Evolutionary conservation across 2,329 filamentous ascomycete species (phyloP).

Genomic region (Anisogramma anomala): DNA sequence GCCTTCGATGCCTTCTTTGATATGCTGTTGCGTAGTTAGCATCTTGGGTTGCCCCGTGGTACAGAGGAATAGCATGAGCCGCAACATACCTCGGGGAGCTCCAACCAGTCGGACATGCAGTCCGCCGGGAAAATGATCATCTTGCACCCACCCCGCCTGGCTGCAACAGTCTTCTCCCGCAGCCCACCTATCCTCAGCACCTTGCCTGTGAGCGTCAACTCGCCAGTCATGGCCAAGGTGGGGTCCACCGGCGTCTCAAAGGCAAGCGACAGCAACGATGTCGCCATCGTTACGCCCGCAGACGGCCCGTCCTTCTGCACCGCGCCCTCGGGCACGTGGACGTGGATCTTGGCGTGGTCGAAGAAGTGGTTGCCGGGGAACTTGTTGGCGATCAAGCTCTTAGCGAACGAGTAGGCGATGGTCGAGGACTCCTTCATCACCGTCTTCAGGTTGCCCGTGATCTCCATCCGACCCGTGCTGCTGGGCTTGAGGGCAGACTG

Average conservation of each 20-base stretch:
- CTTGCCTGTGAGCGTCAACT: slow-evolving; percentile 93
- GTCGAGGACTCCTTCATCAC: slow-evolving; percentile 97
- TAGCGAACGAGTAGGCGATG: slow-evolving; percentile 94
- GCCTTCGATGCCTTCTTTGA: slow-evolving; percentile 91
- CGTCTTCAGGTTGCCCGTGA: slow-evolving; percentile 85
- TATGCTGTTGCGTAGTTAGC: slow-evolving; percentile 54
- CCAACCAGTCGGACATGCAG: slow-evolving; percentile 94
- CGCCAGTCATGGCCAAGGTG: slow-evolving; percentile 93
- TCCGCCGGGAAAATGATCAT: slow-evolving; percentile 92
- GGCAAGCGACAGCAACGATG: slow-evolving; percentile 74
- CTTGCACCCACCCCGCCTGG: slow-evolving; percentile 79
- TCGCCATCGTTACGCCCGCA: slow-evolving; percentile 98
- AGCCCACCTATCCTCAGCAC: slow-evolving; percentile 89
- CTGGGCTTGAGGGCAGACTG: slow-evolving; percentile 66
- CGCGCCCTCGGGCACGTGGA: slow-evolving; percentile 93
- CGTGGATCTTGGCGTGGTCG: slow-evolving; percentile 85
- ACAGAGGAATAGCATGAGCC: too few relatives aligned
- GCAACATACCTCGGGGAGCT: slow-evolving; percentile 84
- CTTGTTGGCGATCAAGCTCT: slow-evolving; percentile 70
- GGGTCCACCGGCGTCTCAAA: slow-evolving; percentile 68
- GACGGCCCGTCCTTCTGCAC: slow-evolving; percentile 90
- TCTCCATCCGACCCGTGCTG: slow-evolving; percentile 70
- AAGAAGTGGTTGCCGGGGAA: slow-evolving; percentile 93
- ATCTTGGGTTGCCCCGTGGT: neutral
- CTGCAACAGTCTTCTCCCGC: slow-evolving; percentile 94